Evolutionary conservation across 305 asterid genomes (phyloP).

Genomic region (Coffea humblotiana): DNA sequence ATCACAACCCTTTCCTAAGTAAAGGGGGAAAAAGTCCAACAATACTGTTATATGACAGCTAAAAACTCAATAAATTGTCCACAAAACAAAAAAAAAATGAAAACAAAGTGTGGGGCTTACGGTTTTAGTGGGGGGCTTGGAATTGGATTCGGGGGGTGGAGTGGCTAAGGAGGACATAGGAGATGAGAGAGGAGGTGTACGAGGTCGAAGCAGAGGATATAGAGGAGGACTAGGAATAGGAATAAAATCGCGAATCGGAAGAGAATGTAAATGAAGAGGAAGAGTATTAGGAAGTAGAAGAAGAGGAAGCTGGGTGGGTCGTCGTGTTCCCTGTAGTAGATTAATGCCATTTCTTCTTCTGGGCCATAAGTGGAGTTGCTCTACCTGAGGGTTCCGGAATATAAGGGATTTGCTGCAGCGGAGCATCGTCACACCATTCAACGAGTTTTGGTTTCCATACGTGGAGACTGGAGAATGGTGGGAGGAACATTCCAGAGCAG

Average conservation of each 20-base stretch:
- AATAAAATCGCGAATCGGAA: conserved; percentile 37
- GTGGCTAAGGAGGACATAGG: conserved; percentile 50
- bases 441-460: no score
- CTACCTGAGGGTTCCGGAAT: not conserved
- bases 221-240: conserved; percentile 41
- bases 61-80: not conserved
- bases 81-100: not conserved
- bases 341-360: not conserved
- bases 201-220: conserved; percentile 53
- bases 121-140: conserved; percentile 14
- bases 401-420: not conserved
- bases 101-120: conserved; percentile 1
- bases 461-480: no score
- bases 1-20: conserved; percentile 65
- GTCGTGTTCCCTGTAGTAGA: conserved; percentile 22
- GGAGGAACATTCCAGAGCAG: no score
- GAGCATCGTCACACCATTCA: no score
- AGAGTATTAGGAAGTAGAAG: conserved; percentile 31
- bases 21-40: conserved; percentile 5
- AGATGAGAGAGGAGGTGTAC: conserved; percentile 35
- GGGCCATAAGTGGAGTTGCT: not conserved
- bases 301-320: conserved; percentile 33
- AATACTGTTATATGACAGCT: not conserved
- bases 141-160: not conserved
- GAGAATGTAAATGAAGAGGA: conserved; percentile 40